phyloP scores from a whole-genome alignment of 257 asterid genomes.

The Lantana camara region DNA sequence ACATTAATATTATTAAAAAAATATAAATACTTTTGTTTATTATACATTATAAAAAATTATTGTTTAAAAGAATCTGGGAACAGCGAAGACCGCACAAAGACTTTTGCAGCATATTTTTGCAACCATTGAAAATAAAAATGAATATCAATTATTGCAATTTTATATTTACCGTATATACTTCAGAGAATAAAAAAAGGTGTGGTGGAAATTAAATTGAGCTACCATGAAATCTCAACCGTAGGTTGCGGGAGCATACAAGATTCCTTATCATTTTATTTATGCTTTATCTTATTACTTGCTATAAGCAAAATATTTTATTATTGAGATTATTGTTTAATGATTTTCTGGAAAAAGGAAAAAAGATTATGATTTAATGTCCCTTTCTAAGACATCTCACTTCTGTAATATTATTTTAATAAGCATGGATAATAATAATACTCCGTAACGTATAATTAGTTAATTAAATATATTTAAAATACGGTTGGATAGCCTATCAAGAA shows the following conservation, averaged over 20 bases:
- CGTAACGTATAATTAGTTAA: not conserved
- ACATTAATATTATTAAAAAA: no score
- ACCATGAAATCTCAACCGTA: constrained; percentile 28
- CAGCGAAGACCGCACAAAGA: not conserved
- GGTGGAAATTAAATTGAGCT: constrained; percentile 27
- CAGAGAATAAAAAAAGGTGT: constrained; percentile 11
- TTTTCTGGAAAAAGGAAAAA: no score
- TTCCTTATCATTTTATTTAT: constrained; percentile 19
- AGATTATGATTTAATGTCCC: not conserved
- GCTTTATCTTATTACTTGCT: constrained; percentile 6
- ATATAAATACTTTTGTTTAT: no score
- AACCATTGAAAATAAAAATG: not conserved
- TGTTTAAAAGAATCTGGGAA: not conserved
- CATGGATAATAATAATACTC: not conserved
- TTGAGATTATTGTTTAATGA: no score
- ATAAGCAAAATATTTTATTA: not conserved
- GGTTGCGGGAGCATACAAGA: constrained; percentile 17
- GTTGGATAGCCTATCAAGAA: not conserved
- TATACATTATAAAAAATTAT: no score
- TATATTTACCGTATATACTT: constrained; percentile 3
- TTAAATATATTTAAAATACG: not conserved
- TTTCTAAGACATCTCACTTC: not conserved
- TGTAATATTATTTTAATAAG: not conserved
- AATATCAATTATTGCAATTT: not conserved
- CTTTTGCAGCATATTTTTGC: not conserved